Conservation (phyloP, 192 early-diverging fungal genomes). For the Coemansia sp. region DNA sequence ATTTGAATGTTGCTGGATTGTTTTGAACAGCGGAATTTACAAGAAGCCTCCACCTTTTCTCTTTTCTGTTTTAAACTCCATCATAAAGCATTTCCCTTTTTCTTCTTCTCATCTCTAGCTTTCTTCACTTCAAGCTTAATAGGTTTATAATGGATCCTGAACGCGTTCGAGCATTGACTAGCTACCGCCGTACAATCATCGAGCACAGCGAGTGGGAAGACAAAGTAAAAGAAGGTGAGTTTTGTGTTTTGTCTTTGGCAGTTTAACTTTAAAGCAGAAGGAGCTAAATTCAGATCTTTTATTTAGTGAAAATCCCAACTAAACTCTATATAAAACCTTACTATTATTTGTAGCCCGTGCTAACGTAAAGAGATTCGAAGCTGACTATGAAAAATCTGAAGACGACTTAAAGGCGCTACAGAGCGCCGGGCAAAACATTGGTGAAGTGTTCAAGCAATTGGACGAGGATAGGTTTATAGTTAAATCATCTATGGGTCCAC, state of each 20-base stretch:
- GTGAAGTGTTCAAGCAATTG: conserved; percentile 96
- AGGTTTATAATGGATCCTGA: conserved; percentile 42
- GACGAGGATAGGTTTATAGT: conserved; percentile 98
- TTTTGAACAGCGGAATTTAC: too few species aligned
- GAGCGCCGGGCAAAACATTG: conserved; percentile 99
- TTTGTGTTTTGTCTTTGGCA: not conserved
- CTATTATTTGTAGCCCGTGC: conserved; percentile 73
- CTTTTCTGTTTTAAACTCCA: too few species aligned
- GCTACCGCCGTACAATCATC: conserved; percentile 84
- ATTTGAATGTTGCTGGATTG: not conserved
- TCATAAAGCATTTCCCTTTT: not conserved
- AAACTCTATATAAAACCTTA: not conserved
- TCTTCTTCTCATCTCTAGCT: not conserved
- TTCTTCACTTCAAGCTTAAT: not conserved
- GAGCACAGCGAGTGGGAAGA: conserved; percentile 95
- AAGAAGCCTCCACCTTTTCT: too few species aligned
- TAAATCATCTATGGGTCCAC: conserved; percentile 93
- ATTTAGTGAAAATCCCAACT: not conserved
- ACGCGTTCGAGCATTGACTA: conserved; percentile 74
- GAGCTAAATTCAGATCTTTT: not conserved
- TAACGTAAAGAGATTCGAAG: conserved; percentile 82
- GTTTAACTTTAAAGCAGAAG: too few species aligned
- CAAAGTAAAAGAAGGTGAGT: conserved; percentile 83
- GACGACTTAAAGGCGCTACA: conserved; percentile 98
- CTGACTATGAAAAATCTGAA: conserved; percentile 94